Evolutionary conservation across 2,329 filamentous ascomycete genomes (phyloP).

Genomic region (Colletotrichum horii): DNA sequence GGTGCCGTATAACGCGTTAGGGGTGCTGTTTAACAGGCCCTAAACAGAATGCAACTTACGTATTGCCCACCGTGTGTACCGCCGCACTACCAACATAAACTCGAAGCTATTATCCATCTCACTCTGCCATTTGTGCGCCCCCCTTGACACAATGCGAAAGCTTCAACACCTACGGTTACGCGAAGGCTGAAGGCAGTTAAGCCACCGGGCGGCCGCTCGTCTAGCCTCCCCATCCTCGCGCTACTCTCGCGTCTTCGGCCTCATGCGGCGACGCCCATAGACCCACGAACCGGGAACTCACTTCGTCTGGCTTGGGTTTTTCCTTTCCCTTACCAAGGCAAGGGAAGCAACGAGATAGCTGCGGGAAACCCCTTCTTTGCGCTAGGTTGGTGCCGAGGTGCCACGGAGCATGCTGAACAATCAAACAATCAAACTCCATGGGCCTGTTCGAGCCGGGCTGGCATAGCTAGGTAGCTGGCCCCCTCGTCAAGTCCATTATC

Average conservation of each 20-base stretch:
- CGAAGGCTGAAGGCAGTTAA: conserved; percentile 11
- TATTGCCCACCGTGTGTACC: not conserved
- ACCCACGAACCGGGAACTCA: conserved; percentile 7
- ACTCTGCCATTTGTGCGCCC: not conserved
- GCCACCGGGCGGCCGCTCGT: conserved; percentile 14
- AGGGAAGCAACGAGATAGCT: not conserved
- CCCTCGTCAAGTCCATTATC: not conserved
- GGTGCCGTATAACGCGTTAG: too few species aligned
- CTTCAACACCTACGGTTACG: not conserved
- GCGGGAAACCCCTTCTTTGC: not conserved
- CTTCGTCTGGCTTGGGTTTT: not conserved
- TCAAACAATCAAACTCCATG: conserved; percentile 1
- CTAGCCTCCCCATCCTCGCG: not conserved
- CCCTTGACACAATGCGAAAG: not conserved
- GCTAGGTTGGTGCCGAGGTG: not conserved
- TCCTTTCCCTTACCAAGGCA: not conserved
- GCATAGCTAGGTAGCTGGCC: not conserved
- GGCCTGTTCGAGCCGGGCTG: not conserved
- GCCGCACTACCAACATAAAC: not conserved
- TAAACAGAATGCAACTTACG: not conserved
- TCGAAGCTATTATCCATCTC: not conserved
- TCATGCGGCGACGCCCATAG: conserved; percentile 11
- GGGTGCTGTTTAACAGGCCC: too few species aligned
- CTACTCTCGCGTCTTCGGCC: conserved; percentile 13
- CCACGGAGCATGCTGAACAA: not conserved